Base-by-base conservation (phyloP, 2,329 filamentous ascomycete species). In the Penicillium sp. region DNA sequence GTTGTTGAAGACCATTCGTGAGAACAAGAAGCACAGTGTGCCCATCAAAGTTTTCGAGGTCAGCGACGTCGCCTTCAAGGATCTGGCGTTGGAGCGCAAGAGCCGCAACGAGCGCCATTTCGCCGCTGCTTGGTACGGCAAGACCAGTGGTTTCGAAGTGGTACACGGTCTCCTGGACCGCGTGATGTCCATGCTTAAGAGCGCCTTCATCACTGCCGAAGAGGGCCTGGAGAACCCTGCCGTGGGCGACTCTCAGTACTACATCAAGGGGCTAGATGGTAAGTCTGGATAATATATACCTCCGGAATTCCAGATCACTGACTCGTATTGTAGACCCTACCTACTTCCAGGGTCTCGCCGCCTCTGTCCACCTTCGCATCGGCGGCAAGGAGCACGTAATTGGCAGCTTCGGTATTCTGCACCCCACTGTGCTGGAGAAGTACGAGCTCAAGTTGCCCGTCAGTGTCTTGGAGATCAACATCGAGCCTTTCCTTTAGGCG, bases 131-230 rank as follows among this genome's bases (percentile, higher is more conserved):
- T 95, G 86, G 79, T 96, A 91, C 69, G 90, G 90, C 60, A 95
- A 93, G 76, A 87, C 83, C 3, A 89, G 84, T 55, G 93, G 94
- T 28, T 98, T 98, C 67, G 93, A 98, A 70, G 75, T 94, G 50
- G 88, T 98, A 3, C 94, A 98, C 69, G 93, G 93, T 42, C 77
- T 98, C 51, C 74, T 98, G 29, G 93, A 98, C 68, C 84, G 93
- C 37, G 72, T 97, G 48, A 84, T 98, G 78, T 73, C 87, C 46
- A 97, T 97, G 91, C 79, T 98, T 46, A 85, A 85, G 60, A 85
- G 81, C 32, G 79, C 81, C 28, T 95, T 95, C 72, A 71, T 93
- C 43, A 85, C 81, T 2, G 77, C 79, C 44, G 87, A 90, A 57
- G 85, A 90, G 51, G 83, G 81, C 3, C 66, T 86, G 21, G 77